Conservation (phyloP, 225 moss, liverwort and hornwort genomes). For the Polytrichum formosum region DNA sequence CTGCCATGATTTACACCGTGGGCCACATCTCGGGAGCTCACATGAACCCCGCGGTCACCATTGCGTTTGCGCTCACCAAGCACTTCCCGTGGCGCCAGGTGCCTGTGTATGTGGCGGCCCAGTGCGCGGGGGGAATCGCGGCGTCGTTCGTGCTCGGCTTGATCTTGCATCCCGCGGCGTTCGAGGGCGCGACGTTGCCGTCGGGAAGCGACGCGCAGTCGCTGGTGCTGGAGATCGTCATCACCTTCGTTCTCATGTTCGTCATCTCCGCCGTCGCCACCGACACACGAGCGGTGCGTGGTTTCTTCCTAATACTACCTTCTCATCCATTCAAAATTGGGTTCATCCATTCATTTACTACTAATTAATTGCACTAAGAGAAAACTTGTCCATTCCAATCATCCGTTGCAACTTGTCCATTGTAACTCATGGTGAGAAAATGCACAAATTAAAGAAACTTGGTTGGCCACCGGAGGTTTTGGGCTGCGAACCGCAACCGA, state of each 20-base stretch:
- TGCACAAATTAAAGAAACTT: too few species aligned
- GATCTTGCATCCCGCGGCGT: slow-evolving; percentile 49
- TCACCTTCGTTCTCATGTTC: slow-evolving; percentile 89
- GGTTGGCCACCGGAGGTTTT: too few species aligned
- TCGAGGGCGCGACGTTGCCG: slow-evolving; percentile 59
- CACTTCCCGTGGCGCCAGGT: slow-evolving; percentile 69
- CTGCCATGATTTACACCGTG: slow-evolving; percentile 47
- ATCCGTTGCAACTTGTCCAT: too few species aligned
- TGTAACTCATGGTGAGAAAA: too few species aligned
- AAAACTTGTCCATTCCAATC: too few species aligned
- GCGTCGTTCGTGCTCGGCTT: slow-evolving; percentile 54
- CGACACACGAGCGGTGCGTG: slow-evolving; percentile 68
- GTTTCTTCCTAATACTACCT: background rate
- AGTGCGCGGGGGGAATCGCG: slow-evolving; percentile 40
- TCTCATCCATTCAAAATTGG: slow-evolving; percentile 12
- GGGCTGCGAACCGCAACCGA: too few species aligned
- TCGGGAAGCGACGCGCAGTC: slow-evolving; percentile 52
- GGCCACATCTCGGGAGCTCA: slow-evolving; percentile 22
- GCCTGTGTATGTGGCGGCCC: slow-evolving; percentile 66
- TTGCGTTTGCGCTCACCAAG: slow-evolving; percentile 34
- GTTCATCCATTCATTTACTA: slow-evolving; percentile 19
- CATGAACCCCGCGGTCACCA: slow-evolving; percentile 53
- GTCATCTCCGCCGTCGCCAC: slow-evolving; percentile 77
- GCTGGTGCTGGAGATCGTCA: slow-evolving; percentile 66
- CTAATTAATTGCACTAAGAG: too few species aligned